Evolutionary conservation across 2,329 filamentous ascomycete genomes (phyloP).

Genomic region (Xylariaceae sp.): DNA sequence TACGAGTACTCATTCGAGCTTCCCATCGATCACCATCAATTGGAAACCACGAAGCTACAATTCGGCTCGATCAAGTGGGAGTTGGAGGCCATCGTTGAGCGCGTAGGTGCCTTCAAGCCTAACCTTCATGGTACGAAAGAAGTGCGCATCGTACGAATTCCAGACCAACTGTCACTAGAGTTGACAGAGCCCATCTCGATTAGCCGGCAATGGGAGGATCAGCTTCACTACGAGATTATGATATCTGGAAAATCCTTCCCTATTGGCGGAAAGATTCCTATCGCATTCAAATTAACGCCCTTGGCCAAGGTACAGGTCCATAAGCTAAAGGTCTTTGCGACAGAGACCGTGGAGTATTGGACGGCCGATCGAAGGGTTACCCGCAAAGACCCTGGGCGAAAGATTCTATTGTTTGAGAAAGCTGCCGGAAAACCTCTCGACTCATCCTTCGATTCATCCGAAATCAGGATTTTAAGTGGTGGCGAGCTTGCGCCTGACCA

Average conservation of each 20-base stretch:
- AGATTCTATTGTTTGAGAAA: constrained; percentile 85
- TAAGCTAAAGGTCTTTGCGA: constrained; percentile 85
- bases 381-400: constrained; percentile 76
- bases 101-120: constrained; percentile 83
- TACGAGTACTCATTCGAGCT: constrained; percentile 76
- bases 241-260: constrained; percentile 95
- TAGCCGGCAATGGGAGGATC: constrained; percentile 89
- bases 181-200: constrained; percentile 93
- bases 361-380: constrained; percentile 82
- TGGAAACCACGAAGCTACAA: constrained; percentile 84
- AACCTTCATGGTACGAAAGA: constrained; percentile 81
- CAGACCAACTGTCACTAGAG: constrained; percentile 82
- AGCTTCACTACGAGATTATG: constrained; percentile 91
- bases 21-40: constrained; percentile 80
- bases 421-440: constrained; percentile 72
- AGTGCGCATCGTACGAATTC: constrained; percentile 77
- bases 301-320: constrained; percentile 91
- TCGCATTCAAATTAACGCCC: constrained; percentile 90
- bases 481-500: constrained; percentile 63
- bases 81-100: constrained; percentile 77
- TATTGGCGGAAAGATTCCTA: constrained; percentile 80
- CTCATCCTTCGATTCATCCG: constrained; percentile 69
- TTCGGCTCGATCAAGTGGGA: constrained; percentile 86
- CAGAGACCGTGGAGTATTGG: constrained; percentile 88
- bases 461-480: constrained; percentile 71